phyloP scores from a whole-genome alignment of 306 rosid species.

The Medicago truncatula region DNA sequence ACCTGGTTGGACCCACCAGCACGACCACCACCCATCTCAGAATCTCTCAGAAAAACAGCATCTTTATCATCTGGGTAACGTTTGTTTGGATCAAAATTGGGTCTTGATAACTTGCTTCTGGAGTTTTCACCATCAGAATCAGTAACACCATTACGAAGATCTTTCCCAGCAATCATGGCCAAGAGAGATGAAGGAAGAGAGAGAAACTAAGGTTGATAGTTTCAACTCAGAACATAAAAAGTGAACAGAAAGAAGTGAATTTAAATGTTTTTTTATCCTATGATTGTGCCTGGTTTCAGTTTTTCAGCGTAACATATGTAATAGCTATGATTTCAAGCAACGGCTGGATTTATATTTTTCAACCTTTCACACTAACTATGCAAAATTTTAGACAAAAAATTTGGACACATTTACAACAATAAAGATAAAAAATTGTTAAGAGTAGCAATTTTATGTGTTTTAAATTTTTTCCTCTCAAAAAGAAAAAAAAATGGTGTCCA shows the following conservation, averaged over 20 bases:
- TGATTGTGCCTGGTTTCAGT: slow-evolving; percentile 10
- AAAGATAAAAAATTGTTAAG: no score
- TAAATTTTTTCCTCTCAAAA: no score
- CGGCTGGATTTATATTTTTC: slow-evolving; percentile 51
- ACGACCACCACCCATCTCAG: slow-evolving; percentile 36
- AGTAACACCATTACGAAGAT: slow-evolving; percentile 51
- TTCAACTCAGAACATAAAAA: slow-evolving; percentile 36
- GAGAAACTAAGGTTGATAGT: background rate
- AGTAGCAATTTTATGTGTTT: no score
- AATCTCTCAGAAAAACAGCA: slow-evolving; percentile 56
- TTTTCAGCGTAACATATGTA: slow-evolving; percentile 30
- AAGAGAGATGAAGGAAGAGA: slow-evolving; percentile 6
- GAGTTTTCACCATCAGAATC: slow-evolving; percentile 82
- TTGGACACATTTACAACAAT: no score
- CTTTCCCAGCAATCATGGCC: slow-evolving; percentile 72
- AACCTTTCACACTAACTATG: slow-evolving; percentile 38
- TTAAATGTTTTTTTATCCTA: background rate
- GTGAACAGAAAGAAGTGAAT: slow-evolving; percentile 16
- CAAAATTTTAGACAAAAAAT: no score
- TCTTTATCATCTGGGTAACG: slow-evolving; percentile 53
- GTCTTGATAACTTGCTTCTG: slow-evolving; percentile 70
- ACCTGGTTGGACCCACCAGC: slow-evolving; percentile 31
- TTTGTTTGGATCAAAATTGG: slow-evolving; percentile 50
- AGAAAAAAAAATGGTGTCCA: no score
- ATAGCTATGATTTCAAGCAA: slow-evolving; percentile 32